These are phyloP conservation scores for Fusarium marasasianum DNA, from an alignment of 2,329 filamentous ascomycete species.

Conservation along the genomic window DNA sequence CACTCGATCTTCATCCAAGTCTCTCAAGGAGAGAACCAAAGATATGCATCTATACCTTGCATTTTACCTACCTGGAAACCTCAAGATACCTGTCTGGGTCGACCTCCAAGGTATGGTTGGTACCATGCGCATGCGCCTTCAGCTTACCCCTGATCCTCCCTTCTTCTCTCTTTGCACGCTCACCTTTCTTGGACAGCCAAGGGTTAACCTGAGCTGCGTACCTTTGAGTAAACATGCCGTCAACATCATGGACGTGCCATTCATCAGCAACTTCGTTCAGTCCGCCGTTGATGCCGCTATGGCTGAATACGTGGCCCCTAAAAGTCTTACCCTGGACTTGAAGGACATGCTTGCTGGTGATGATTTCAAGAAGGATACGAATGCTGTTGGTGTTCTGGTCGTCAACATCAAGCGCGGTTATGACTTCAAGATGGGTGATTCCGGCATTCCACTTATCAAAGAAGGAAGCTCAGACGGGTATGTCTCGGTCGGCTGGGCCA, in stretches of 20 bases:
- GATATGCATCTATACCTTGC: slow-evolving; percentile 72
- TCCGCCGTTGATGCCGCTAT: slow-evolving; percentile 77
- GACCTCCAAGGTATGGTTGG: slow-evolving; percentile 78
- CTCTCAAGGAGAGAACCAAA: slow-evolving; percentile 75
- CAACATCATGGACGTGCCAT: slow-evolving; percentile 79
- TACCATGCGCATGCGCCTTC: slow-evolving; percentile 73
- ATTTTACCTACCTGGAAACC: slow-evolving; percentile 71
- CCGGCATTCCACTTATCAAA: slow-evolving; percentile 66
- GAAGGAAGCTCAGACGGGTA: slow-evolving; percentile 74
- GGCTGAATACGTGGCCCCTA: slow-evolving; percentile 79
- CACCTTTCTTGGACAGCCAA: slow-evolving; percentile 79
- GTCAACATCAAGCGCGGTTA: slow-evolving; percentile 73
- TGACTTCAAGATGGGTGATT: slow-evolving; percentile 77
- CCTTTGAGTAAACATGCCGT: slow-evolving; percentile 74
- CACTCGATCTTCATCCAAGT: slow-evolving; percentile 67
- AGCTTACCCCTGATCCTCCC: slow-evolving; percentile 78
- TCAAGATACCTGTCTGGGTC: slow-evolving; percentile 74
- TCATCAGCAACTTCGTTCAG: slow-evolving; percentile 80
- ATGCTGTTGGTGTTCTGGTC: slow-evolving; percentile 70
- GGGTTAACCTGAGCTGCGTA: slow-evolving; percentile 75
- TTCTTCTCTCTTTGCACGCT: slow-evolving; percentile 80
- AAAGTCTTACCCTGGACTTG: slow-evolving; percentile 76
- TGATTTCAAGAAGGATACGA: slow-evolving; percentile 81
- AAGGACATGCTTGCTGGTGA: slow-evolving; percentile 82
- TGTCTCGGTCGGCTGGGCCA: slow-evolving; percentile 78